phyloP scores from a whole-genome alignment of 108 stramenopile genomes.

The Mediolabrus comicus region DNA sequence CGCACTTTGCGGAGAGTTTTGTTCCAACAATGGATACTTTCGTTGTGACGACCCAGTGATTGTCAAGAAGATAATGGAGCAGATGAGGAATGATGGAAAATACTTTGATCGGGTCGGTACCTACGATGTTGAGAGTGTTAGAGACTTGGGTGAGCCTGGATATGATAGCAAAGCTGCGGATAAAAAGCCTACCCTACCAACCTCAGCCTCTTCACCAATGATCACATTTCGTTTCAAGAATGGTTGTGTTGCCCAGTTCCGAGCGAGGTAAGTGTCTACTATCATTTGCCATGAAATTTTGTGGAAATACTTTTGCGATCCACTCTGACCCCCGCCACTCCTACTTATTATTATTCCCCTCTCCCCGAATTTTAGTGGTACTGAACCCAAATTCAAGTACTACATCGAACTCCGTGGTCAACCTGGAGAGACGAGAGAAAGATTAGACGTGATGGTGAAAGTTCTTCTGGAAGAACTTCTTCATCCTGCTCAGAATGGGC shows the following conservation, averaged over 20 bases:
- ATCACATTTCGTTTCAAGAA: constrained; percentile 91
- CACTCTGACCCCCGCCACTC: too few species aligned
- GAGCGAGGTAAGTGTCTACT: constrained; percentile 55
- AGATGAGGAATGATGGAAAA: constrained; percentile 72
- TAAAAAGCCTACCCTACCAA: constrained; percentile 79
- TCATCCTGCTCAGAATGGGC: constrained; percentile 70
- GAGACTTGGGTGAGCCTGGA: constrained; percentile 85
- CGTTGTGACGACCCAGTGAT: constrained; percentile 76
- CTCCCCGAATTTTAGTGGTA: constrained; percentile 56
- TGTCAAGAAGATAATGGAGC: constrained; percentile 72
- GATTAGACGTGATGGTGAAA: constrained; percentile 62
- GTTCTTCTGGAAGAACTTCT: constrained; percentile 76
- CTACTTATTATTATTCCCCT: not conserved
- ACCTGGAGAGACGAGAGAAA: constrained; percentile 71
- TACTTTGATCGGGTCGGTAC: constrained; percentile 66
- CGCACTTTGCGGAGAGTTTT: constrained; percentile 90
- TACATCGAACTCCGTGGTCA: constrained; percentile 91
- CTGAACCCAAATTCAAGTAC: constrained; percentile 99
- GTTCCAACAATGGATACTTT: constrained; percentile 92
- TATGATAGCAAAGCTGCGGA: constrained; percentile 85
- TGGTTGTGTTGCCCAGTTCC: constrained; percentile 92
- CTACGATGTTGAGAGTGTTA: constrained; percentile 74
- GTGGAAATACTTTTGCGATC: not conserved
- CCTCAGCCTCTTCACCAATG: constrained; percentile 87
- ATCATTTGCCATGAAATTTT: not conserved